Evolutionary conservation across 345 rosid genomes (phyloP).

Genomic region (Salix brachista): DNA sequence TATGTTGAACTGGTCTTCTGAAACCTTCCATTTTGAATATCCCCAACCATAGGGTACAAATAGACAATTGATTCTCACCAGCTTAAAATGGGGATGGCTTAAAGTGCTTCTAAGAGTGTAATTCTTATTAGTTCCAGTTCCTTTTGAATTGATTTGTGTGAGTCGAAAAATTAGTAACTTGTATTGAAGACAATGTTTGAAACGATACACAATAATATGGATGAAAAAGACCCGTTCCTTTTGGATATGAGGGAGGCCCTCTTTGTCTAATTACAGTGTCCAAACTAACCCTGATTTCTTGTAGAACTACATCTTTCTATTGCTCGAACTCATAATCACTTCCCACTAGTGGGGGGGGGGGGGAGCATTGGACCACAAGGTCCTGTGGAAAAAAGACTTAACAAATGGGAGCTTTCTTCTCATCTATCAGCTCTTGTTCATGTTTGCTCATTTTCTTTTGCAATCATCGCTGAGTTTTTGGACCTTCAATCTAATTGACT

Average conservation of each 20-base stretch:
- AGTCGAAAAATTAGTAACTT: too few species aligned
- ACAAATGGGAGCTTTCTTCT: too few species aligned
- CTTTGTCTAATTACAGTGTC: background rate
- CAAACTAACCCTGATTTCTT: too few species aligned
- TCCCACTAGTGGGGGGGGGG: too few species aligned
- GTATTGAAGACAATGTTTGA: too few species aligned
- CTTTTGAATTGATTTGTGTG: too few species aligned
- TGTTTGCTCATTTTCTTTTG: background rate
- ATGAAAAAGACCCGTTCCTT: background rate
- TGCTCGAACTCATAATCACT: background rate
- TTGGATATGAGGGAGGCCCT: background rate
- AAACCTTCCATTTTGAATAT: background rate
- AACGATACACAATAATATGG: background rate
- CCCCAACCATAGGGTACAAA: background rate
- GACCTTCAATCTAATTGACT: conserved; percentile 3
- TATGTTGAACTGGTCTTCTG: background rate
- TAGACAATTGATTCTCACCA: background rate
- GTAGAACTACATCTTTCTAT: background rate
- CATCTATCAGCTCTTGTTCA: background rate
- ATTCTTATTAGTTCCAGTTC: too few species aligned
- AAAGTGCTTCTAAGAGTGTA: background rate
- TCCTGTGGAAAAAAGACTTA: background rate
- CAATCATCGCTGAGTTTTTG: background rate
- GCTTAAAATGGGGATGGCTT: background rate
- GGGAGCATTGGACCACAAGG: too few species aligned